These are phyloP conservation scores for Globisporangium perplexum DNA, from an alignment of 352 stramenopile genomes.

Conservation along the genomic window DNA sequence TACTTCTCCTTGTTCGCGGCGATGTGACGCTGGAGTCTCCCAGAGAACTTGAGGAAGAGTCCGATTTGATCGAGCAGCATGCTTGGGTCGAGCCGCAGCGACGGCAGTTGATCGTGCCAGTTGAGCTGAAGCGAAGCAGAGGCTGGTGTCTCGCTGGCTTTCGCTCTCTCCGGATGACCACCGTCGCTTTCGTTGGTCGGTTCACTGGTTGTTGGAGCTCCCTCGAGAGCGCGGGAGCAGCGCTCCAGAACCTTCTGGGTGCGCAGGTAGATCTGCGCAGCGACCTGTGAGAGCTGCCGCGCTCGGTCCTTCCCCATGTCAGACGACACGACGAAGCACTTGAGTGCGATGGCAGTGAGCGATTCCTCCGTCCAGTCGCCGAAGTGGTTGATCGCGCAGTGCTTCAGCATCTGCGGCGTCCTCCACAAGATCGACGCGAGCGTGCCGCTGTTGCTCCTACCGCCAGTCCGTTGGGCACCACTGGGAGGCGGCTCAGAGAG, in stretches of 20 bases:
- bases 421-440: constrained; percentile 25
- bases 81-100: constrained; percentile 26
- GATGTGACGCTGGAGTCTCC: constrained; percentile 23
- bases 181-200: not conserved
- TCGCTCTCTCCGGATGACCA: not conserved
- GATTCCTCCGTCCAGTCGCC: constrained; percentile 37
- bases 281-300: constrained; percentile 29
- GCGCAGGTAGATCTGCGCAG: constrained; percentile 33
- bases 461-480: not conserved
- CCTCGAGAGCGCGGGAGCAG: not conserved
- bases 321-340: constrained; percentile 19
- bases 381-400: constrained; percentile 32
- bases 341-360: constrained; percentile 37
- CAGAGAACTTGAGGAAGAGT: constrained; percentile 29
- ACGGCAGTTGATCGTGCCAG: constrained; percentile 5
- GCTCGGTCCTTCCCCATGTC: constrained; percentile 21
- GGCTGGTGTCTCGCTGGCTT: not conserved
- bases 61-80: constrained; percentile 56
- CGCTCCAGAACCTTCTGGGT: constrained; percentile 13
- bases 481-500: constrained; percentile 11
- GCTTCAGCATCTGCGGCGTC: constrained; percentile 37
- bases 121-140: not conserved
- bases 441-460: too few relatives aligned
- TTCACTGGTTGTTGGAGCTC: not conserved
- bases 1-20: constrained; percentile 28